Evolutionary conservation across 345 rosid genomes (phyloP).

Genomic region (Citrus australasica): DNA sequence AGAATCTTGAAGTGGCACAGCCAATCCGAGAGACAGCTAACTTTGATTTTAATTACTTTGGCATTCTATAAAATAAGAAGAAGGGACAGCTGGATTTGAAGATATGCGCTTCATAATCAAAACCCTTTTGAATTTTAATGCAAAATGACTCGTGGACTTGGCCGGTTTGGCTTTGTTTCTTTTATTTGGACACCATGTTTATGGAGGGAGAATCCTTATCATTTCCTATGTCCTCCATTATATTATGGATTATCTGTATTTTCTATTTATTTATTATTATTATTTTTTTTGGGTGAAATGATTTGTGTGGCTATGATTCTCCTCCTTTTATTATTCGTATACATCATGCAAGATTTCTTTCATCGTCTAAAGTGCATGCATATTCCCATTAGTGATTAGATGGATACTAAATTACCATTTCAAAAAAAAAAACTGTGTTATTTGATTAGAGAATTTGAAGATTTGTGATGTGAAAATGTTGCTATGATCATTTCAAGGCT

Average conservation of each 20-base stretch:
- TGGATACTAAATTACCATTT: neutral
- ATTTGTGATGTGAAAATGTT: neutral
- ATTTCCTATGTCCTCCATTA: neutral
- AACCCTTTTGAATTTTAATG: neutral
- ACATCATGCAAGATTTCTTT: neutral
- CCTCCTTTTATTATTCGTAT: conserved; percentile 3
- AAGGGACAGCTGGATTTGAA: conserved; percentile 12
- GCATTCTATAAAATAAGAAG: neutral
- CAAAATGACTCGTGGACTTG: neutral
- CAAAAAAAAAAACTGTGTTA: too few species aligned
- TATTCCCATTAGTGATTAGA: neutral
- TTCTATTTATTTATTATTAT: neutral
- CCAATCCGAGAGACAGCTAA: conserved; percentile 17
- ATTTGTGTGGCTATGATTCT: neutral
- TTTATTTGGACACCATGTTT: neutral
- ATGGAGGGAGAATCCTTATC: conserved; percentile 15
- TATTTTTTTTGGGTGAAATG: neutral
- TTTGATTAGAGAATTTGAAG: too few species aligned
- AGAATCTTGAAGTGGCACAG: conserved; percentile 1
- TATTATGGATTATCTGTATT: neutral
- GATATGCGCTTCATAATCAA: neutral
- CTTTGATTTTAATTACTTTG: conserved; percentile 1
- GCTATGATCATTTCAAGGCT: neutral
- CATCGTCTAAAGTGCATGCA: neutral
- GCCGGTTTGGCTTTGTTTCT: neutral